Percentiles rank a stretch among this genome's conserved stretches.
Conservation (phyloP, 768 basidiomycete genomes). For the Mycena floridula region DNA sequence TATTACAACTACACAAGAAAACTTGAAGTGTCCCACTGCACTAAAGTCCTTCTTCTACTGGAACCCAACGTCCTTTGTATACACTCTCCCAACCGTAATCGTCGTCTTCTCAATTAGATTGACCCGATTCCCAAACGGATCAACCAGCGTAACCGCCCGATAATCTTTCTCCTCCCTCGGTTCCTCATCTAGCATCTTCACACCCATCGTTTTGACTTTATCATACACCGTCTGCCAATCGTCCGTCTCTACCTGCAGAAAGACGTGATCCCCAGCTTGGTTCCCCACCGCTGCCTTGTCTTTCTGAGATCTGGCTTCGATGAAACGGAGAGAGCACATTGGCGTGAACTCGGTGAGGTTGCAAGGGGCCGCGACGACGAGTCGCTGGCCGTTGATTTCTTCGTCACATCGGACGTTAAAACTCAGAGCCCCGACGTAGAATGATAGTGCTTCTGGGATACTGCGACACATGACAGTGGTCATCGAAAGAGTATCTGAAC, state of each 20-base stretch:
- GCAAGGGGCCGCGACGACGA: slow-evolving; percentile 6
- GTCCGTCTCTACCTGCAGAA: slow-evolving; percentile 7
- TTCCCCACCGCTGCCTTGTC: slow-evolving; percentile 6
- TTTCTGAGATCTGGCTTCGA: slow-evolving; percentile 1
- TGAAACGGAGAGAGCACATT: slow-evolving; percentile 4
- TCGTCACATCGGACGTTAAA: slow-evolving; percentile 7
- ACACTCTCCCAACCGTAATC: slow-evolving; percentile 5
- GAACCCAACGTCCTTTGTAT: slow-evolving; percentile 4
- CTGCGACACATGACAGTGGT: slow-evolving; percentile 4
- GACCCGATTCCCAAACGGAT: slow-evolving; percentile 6
- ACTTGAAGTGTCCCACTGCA: too few species aligned
- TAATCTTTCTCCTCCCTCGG: slow-evolving; percentile 4
- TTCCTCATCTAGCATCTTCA: slow-evolving; percentile 6
- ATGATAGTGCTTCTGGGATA: slow-evolving; percentile 6
- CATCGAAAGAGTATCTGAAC: slow-evolving; percentile 7
- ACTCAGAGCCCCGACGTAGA: slow-evolving; percentile 5
- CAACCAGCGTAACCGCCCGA: slow-evolving; percentile 4
- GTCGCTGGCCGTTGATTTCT: slow-evolving; percentile 2
- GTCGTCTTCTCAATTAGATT: slow-evolving; percentile 8
- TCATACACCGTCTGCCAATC: slow-evolving; percentile 8
- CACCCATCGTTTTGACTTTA: slow-evolving; percentile 2
- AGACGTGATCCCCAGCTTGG: slow-evolving; percentile 6
- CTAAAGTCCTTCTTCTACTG: too few species aligned
- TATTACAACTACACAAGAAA: too few species aligned
- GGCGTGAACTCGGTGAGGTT: slow-evolving; percentile 9